These are phyloP conservation scores for Monosporascus sp. DNA, from an alignment of 2,329 filamentous ascomycete species.

Conservation along the genomic window DNA sequence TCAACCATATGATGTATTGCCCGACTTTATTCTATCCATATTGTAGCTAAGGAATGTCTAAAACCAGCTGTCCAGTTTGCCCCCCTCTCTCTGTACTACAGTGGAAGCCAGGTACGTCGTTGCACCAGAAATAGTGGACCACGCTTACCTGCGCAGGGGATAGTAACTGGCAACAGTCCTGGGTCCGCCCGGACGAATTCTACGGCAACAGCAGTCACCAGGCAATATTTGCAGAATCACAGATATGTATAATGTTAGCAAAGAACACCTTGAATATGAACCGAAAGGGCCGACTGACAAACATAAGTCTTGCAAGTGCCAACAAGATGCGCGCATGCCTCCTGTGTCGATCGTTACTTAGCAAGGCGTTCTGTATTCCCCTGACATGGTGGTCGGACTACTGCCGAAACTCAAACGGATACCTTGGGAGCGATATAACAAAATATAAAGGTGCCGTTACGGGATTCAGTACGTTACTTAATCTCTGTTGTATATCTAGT, in stretches of 20 bases:
- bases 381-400: slow-evolving; percentile 32
- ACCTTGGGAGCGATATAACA: slow-evolving; percentile 30
- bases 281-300: not conserved
- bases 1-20: no score
- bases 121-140: not conserved
- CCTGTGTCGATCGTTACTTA: slow-evolving; percentile 20
- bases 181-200: not conserved
- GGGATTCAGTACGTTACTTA: slow-evolving; percentile 14
- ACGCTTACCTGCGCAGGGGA: not conserved
- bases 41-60: no score
- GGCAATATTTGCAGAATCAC: not conserved
- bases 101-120: not conserved
- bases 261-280: not conserved
- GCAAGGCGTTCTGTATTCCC: slow-evolving; percentile 22
- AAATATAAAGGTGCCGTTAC: slow-evolving; percentile 5
- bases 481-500: not conserved
- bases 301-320: slow-evolving; percentile 25
- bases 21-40: no score
- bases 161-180: not conserved
- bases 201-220: not conserved
- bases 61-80: not conserved
- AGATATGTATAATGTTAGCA: not conserved
- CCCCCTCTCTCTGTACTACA: not conserved
- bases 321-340: slow-evolving; percentile 24
- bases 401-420: slow-evolving; percentile 32